Evolutionary conservation across 495 filamentous ascomycete species (phyloP).

Genomic region (Podospora pseudocomata): DNA sequence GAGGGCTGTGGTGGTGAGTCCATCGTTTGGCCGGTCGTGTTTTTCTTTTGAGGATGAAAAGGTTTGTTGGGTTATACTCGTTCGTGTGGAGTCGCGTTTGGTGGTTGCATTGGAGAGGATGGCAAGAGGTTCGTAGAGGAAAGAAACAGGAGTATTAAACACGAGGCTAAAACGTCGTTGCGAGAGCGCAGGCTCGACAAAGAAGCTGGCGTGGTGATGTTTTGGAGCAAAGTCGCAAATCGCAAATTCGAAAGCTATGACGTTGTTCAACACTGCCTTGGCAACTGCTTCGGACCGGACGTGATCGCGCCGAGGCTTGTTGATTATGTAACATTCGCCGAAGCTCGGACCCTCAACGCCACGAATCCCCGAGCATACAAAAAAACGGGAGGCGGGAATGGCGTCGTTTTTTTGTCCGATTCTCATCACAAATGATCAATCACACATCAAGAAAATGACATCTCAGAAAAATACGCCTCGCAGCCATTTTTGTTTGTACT

Average conservation of each 20-base stretch:
- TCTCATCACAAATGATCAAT: neutral
- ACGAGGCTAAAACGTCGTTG: neutral
- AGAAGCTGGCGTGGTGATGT: neutral
- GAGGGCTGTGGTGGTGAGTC: conserved; percentile 11
- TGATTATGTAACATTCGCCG: neutral
- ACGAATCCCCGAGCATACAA: neutral
- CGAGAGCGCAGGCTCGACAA: neutral
- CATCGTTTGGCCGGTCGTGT: neutral
- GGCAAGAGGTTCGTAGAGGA: neutral
- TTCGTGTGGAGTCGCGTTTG: neutral
- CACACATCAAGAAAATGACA: neutral
- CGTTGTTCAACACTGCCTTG: neutral
- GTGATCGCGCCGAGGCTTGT: neutral
- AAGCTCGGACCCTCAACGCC: neutral
- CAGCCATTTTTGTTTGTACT: neutral
- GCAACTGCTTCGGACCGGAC: neutral
- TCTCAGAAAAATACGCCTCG: neutral
- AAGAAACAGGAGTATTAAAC: neutral
- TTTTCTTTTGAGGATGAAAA: neutral
- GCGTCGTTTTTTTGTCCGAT: neutral
- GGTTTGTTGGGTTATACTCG: neutral
- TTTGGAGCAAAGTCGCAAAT: neutral
- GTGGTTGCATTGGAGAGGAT: neutral
- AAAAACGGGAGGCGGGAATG: neutral
- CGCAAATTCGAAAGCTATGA: conserved; percentile 4